A percentile compares a stretch with the other conserved stretches of the same genome.
phyloP scores from a whole-genome alignment of 768 basidiomycete species.

The Termitomyces heimii region DNA sequence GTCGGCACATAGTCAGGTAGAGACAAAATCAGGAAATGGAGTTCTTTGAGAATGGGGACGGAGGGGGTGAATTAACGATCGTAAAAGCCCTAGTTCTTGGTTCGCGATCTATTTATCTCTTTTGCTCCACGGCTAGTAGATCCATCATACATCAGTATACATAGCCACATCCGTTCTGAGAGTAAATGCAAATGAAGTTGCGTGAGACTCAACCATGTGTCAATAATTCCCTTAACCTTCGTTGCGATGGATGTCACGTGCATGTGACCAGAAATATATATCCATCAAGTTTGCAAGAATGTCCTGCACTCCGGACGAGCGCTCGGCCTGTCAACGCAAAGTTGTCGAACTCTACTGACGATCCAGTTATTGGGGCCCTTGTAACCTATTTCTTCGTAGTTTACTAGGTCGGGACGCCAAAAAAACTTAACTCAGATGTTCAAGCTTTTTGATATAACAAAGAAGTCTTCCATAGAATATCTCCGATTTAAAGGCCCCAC shows the following conservation, averaged over 20 bases:
- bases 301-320: not conserved
- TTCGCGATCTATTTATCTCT: slow-evolving; percentile 13
- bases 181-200: slow-evolving; percentile 11
- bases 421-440: not conserved
- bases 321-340: not conserved
- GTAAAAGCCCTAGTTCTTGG: not conserved
- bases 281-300: slow-evolving; percentile 7
- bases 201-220: slow-evolving; percentile 30
- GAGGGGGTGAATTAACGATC: not conserved
- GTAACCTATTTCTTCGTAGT: slow-evolving; percentile 7
- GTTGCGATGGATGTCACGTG: slow-evolving; percentile 26
- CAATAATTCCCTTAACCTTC: slow-evolving; percentile 22
- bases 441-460: slow-evolving; percentile 5
- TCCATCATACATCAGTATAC: slow-evolving; percentile 13
- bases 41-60: not conserved
- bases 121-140: slow-evolving; percentile 17
- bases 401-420: not conserved
- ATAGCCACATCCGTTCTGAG: slow-evolving; percentile 23
- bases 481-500: not conserved
- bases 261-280: slow-evolving; percentile 25
- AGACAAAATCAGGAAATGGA: not conserved
- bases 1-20: slow-evolving; percentile 54
- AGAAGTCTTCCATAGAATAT: slow-evolving; percentile 4
- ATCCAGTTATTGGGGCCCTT: not conserved
- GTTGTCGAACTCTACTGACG: slow-evolving; percentile 11